Base-by-base conservation (phyloP, 768 basidiomycete genomes). In the Termitomyces sp. region DNA sequence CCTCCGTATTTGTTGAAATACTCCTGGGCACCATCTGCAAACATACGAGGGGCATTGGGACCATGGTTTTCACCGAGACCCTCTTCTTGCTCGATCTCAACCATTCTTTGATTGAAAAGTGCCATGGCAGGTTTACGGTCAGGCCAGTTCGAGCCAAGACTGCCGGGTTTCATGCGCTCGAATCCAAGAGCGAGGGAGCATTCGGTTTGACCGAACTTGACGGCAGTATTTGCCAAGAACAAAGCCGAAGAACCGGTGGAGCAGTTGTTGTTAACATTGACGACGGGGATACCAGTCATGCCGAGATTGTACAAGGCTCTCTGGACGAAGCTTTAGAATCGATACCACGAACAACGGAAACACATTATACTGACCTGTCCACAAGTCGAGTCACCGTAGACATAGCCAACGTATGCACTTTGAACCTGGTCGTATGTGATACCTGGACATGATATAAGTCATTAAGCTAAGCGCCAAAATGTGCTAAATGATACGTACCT, bases 201-300 rank as follows among this genome's bases (percentile, higher is more conserved):
- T 55, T 90, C 86, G 2, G 75, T 82, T 56, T 85, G 77, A 14
- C 87, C 87, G 42, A 79, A 80, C 68, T 86, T 89, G 46, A 94
- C 83, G 9, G 81, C 77, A 24, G 79, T 84, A 62, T 87, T 87
- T 7, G 87, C 89, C 47, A 88, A 81, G 69, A 81, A 90, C 22
- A 94, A 76, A 6, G 92, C 90, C 0, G 88, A 80, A 51, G 86
- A 87, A 4, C 90, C 91, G 0, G 91, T 91, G 4, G 90, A 86
- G 65, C 91, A 92, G 70, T 90, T 90, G 72, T 93, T 93, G 75
- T 91, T 92, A 44, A 93, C 88, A 64, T 93, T 94, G 51, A 87
- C 80, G 65, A 94, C 86, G 0, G 92, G 91, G 58, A 94, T 92
- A 35, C 84, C 78, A 0, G 91, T 93, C 69, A 93, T 78, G 20